These are phyloP conservation scores for Trichosanthes truncata DNA, from an alignment of 306 rosid genomes.

Conservation along the genomic window DNA sequence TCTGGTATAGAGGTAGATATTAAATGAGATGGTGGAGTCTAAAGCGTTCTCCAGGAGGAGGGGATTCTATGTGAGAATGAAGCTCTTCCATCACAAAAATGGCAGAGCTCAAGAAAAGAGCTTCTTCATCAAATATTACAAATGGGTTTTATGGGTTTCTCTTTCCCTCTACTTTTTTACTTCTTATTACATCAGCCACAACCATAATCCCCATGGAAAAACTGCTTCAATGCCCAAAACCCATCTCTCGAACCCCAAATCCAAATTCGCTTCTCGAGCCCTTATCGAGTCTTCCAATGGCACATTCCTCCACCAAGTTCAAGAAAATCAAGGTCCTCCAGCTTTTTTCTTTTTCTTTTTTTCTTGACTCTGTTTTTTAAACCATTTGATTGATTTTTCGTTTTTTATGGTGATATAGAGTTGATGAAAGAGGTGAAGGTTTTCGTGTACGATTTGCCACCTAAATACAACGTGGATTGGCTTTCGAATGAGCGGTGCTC, in stretches of 20 bases:
- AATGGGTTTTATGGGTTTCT: conserved; percentile 78
- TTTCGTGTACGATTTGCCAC: conserved; percentile 63
- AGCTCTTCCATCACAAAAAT: conserved; percentile 48
- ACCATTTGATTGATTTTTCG: too few species aligned
- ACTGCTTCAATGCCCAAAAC: conserved; percentile 15
- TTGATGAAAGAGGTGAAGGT: conserved; percentile 41
- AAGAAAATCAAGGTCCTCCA: conserved; percentile 20
- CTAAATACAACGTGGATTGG: conserved; percentile 59
- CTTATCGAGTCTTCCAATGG: conserved; percentile 32
- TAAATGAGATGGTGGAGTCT: conserved; percentile 44
- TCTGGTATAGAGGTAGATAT: not conserved
- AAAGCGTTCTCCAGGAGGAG: conserved; percentile 27
- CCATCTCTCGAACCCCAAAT: conserved; percentile 23
- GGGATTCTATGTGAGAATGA: conserved; percentile 72
- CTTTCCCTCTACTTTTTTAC: conserved; percentile 64
- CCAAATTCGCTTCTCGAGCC: conserved; percentile 33
- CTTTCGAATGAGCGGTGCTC: conserved; percentile 44
- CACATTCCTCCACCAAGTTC: conserved; percentile 10
- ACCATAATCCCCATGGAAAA: conserved; percentile 10
- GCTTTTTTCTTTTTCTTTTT: not conserved
- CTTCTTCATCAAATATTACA: conserved; percentile 47
- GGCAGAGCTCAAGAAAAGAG: conserved; percentile 44
- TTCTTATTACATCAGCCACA: conserved; percentile 52
- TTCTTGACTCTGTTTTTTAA: not conserved
- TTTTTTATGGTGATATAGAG: conserved; percentile 5